Conservation (phyloP, 148 eudicot genomes). For the Silene conica region DNA sequence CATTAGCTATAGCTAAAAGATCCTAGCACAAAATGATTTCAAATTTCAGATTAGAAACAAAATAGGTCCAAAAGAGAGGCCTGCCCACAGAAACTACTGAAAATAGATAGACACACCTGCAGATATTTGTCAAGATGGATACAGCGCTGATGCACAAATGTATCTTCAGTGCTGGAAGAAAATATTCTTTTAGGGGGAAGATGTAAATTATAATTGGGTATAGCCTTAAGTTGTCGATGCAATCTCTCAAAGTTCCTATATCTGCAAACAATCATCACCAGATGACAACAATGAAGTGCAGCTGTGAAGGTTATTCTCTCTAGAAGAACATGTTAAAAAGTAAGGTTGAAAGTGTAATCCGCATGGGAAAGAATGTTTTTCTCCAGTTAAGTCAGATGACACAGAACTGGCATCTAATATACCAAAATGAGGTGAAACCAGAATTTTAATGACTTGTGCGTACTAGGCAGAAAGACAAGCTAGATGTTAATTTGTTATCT, state of each 20-base stretch:
- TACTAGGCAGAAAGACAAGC: conserved; percentile 8
- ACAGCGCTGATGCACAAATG: conserved; percentile 98
- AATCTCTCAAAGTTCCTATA: conserved; percentile 89
- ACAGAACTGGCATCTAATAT: not conserved
- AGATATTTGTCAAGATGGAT: conserved; percentile 94
- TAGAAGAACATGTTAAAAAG: not conserved
- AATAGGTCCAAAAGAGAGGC: not conserved
- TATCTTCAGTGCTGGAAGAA: conserved; percentile 97
- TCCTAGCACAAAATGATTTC: conserved; percentile 48
- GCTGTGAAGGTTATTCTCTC: not conserved
- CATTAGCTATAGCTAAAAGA: conserved; percentile 94
- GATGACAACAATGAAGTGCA: not conserved
- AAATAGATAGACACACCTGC: conserved; percentile 46
- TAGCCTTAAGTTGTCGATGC: conserved; percentile 93
- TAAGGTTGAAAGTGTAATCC: conserved; percentile 4
- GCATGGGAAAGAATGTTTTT: not conserved
- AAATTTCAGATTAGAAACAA: conserved; percentile 6
- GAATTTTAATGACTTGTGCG: not conserved
- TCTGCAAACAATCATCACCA: conserved; percentile 41
- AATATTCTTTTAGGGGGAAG: conserved; percentile 99
- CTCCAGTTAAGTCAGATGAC: not conserved
- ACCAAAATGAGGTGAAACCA: not conserved
- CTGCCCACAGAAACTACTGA: conserved; percentile 9
- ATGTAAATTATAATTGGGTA: conserved; percentile 87
- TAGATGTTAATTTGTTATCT: not conserved